Evolutionary conservation across 1,139 yeast genomes (phyloP).

Genomic region (Suzukiozyma palmioleophila): DNA sequence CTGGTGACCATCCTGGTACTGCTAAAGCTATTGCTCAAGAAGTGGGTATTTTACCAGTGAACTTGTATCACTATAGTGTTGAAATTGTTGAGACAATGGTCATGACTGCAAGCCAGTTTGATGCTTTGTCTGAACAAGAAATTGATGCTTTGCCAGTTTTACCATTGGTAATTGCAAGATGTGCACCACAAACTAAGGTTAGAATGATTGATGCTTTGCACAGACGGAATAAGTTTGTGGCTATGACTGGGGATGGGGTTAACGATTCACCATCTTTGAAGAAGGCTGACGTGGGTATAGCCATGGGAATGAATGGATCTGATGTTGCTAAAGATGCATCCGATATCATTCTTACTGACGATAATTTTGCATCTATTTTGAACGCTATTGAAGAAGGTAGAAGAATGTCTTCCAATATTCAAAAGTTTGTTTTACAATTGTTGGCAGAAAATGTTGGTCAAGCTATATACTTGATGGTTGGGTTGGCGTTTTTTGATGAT

Average conservation of each 20-base stretch:
- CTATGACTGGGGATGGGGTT: constrained; percentile 41
- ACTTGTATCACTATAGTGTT: constrained; percentile 32
- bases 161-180: constrained; percentile 42
- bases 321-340: constrained; percentile 60
- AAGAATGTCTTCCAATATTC: constrained; percentile 76
- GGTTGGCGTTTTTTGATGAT: constrained; percentile 63
- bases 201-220: constrained; percentile 49
- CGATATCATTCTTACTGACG: constrained; percentile 50
- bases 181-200: constrained; percentile 52
- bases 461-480: constrained; percentile 66
- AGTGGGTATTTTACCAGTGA: constrained; percentile 45
- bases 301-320: constrained; percentile 45
- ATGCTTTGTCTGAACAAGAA: constrained; percentile 25
- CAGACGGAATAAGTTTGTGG: constrained; percentile 35
- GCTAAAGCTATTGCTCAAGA: constrained; percentile 51
- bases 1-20: constrained; percentile 53
- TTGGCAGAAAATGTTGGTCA: constrained; percentile 78
- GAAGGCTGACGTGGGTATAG: constrained; percentile 38
- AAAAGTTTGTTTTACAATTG: constrained; percentile 76
- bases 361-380: constrained; percentile 49
- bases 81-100: constrained; percentile 32
- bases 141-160: constrained; percentile 31
- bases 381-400: constrained; percentile 66
- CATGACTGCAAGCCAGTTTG: constrained; percentile 48
- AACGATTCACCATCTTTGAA: constrained; percentile 36